phyloP scores from a whole-genome alignment of 164 flowering plant species.

The Aristolochia fimbriata region DNA sequence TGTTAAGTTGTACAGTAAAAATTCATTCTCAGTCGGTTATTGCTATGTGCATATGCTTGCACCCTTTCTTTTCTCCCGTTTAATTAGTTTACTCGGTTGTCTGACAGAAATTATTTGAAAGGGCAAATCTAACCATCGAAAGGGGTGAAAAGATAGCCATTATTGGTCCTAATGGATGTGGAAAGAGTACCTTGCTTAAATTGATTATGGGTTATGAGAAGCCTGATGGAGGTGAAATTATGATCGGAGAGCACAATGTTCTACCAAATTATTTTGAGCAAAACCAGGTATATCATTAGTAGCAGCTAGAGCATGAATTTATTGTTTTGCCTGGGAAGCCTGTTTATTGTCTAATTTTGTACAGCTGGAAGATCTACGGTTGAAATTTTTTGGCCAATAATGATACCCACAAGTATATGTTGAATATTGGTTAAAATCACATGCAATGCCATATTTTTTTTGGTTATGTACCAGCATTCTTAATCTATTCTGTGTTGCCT shows the following conservation, averaged over 20 bases:
- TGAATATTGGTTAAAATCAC: no score
- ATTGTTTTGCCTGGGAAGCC: background rate
- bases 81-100: slow-evolving; percentile 1
- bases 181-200: slow-evolving; percentile 91
- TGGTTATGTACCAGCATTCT: no score
- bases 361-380: no score
- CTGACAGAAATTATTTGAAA: slow-evolving; percentile 65
- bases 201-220: slow-evolving; percentile 79
- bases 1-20: background rate
- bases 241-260: slow-evolving; percentile 90
- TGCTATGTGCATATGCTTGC: no score
- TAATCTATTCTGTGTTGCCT: no score
- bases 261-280: slow-evolving; percentile 98
- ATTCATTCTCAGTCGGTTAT: no score
- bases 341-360: no score
- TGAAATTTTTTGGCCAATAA: no score
- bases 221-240: slow-evolving; percentile 67
- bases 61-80: background rate
- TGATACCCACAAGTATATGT: no score
- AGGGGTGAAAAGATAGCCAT: slow-evolving; percentile 92
- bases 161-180: slow-evolving; percentile 98
- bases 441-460: no score
- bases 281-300: slow-evolving; percentile 63
- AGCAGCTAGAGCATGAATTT: background rate
- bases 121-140: slow-evolving; percentile 70